phyloP scores from a whole-genome alignment of 495 filamentous ascomycete species.

The Aspergillus conjunctus region DNA sequence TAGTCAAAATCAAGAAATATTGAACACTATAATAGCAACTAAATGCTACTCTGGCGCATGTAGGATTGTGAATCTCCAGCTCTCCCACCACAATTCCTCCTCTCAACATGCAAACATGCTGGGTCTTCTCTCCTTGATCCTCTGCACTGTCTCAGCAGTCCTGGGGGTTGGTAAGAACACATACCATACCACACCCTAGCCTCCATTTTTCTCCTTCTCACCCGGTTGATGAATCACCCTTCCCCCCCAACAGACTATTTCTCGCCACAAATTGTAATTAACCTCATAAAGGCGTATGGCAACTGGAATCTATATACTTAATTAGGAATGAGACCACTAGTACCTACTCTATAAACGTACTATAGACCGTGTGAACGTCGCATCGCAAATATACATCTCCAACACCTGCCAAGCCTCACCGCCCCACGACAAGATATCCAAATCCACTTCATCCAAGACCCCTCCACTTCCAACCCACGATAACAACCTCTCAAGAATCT shows the following conservation, averaged over 20 bases:
- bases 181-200: neutral
- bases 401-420: slow-evolving; percentile 14
- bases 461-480: neutral
- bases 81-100: neutral
- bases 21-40: too few species aligned
- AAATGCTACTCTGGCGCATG: too few species aligned
- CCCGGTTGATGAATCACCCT: neutral
- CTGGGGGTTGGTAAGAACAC: neutral
- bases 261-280: too few species aligned
- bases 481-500: neutral
- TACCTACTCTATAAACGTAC: neutral
- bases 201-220: neutral
- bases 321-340: neutral
- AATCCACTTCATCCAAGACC: neutral
- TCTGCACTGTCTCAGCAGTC: neutral
- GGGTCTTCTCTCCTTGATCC: neutral
- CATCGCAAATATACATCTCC: neutral
- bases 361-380: neutral
- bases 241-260: too few species aligned
- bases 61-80: too few species aligned
- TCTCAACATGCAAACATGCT: neutral
- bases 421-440: slow-evolving; percentile 2
- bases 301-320: too few species aligned
- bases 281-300: too few species aligned
- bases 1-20: too few species aligned